Percentiles rank a stretch among this genome's conserved stretches.
Evolutionary conservation across 208 protist species (phyloP).

Genomic region (Leishmania amazonensis): DNA sequence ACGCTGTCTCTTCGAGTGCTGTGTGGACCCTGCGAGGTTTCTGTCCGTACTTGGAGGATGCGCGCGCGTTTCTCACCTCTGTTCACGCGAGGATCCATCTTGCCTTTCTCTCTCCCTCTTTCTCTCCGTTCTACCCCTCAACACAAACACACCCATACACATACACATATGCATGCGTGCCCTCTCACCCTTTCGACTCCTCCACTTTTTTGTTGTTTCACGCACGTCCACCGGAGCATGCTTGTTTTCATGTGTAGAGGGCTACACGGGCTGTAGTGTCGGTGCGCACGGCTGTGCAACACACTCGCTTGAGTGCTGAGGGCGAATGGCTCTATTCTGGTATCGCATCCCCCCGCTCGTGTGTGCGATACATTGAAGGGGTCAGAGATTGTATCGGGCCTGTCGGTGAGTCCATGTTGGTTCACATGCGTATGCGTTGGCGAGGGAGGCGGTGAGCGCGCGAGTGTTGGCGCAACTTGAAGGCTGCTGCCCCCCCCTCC

Average conservation of each 20-base stretch:
- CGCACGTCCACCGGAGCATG: neutral
- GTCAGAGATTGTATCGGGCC: constrained; percentile 12
- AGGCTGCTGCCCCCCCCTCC: neutral
- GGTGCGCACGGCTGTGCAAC: neutral
- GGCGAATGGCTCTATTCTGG: constrained; percentile 22
- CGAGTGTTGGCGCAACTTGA: neutral
- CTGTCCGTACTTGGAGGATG: neutral
- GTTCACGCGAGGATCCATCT: neutral
- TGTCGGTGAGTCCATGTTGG: too few species aligned
- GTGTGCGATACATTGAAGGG: constrained; percentile 23
- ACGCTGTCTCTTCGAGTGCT: neutral
- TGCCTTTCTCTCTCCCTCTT: neutral
- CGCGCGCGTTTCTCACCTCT: neutral
- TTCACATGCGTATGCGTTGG: neutral
- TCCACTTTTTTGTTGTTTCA: neutral
- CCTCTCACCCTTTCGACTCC: neutral
- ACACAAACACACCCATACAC: neutral
- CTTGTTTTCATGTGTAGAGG: too few species aligned
- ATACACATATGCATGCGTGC: neutral
- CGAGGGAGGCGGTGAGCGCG: neutral
- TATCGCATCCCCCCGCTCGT: neutral
- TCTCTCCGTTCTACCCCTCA: neutral
- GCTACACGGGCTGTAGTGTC: neutral
- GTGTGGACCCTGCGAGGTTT: neutral
- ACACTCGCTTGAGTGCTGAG: neutral